A percentile compares a stretch with the other conserved stretches of the same genome.
phyloP scores from a whole-genome alignment of 2,329 filamentous ascomycete species.

The Aspergillus nomiae region DNA sequence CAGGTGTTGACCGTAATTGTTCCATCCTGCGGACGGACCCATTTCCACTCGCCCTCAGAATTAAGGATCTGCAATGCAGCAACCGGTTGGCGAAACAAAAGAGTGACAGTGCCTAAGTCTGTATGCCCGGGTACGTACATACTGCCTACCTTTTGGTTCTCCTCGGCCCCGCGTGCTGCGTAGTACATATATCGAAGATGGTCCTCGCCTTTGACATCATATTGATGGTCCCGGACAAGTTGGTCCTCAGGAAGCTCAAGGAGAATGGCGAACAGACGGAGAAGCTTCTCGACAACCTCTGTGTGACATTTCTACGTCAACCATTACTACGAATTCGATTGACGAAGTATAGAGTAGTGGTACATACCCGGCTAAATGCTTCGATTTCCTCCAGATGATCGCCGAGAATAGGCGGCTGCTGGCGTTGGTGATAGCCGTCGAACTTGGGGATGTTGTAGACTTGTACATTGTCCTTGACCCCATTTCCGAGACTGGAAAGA shows the following conservation, averaged over 20 bases:
- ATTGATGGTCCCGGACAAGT: constrained; percentile 58
- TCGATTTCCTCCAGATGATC: constrained; percentile 59
- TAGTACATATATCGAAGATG: constrained; percentile 67
- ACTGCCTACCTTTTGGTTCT: constrained; percentile 48
- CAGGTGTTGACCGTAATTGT: constrained; percentile 57
- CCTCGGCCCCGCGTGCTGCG: constrained; percentile 51
- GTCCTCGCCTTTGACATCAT: constrained; percentile 60
- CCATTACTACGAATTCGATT: neutral
- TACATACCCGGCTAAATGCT: constrained; percentile 48
- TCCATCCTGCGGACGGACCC: constrained; percentile 52
- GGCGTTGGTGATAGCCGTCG: constrained; percentile 47
- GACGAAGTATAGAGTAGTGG: neutral
- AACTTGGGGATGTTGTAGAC: constrained; percentile 65
- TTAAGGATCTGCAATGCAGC: constrained; percentile 59
- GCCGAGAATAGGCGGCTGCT: constrained; percentile 51
- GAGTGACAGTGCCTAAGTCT: constrained; percentile 58
- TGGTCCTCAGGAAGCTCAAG: constrained; percentile 62
- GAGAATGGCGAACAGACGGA: constrained; percentile 63
- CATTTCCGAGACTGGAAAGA: constrained; percentile 34
- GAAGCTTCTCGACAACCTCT: constrained; percentile 44
- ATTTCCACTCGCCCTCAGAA: constrained; percentile 53
- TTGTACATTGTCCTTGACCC: constrained; percentile 58
- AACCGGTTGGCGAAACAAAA: constrained; percentile 62
- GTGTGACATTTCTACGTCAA: constrained; percentile 31
- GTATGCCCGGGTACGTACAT: constrained; percentile 57